phyloP scores from a whole-genome alignment of 1,139 yeast genomes.

The Hemisphaericaspora subhashii region DNA sequence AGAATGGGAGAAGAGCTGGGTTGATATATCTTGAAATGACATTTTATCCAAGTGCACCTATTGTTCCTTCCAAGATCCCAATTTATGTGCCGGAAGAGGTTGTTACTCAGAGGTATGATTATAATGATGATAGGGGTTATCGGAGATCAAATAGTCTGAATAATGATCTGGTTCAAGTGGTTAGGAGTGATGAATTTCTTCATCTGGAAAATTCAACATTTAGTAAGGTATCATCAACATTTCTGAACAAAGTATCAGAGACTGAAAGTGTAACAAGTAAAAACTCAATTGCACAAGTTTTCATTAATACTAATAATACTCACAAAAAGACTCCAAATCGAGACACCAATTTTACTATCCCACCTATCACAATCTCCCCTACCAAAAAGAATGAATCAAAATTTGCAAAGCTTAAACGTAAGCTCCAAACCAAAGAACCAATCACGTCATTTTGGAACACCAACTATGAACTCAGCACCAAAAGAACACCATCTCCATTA shows the following conservation, averaged over 20 bases:
- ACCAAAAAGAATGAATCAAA: conserved; percentile 27
- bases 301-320: too few relatives aligned
- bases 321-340: too few relatives aligned
- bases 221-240: conserved; percentile 14
- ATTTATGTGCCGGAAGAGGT: conserved; percentile 6
- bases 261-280: conserved; percentile 8
- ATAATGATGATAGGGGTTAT: background rate
- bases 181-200: conserved; percentile 33
- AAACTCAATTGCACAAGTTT: conserved; percentile 15
- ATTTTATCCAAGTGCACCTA: conserved; percentile 68
- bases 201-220: conserved; percentile 16
- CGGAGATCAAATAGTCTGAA: background rate
- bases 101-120: conserved; percentile 3
- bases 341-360: too few relatives aligned
- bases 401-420: conserved; percentile 32
- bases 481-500: conserved; percentile 10
- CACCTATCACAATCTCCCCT: too few relatives aligned
- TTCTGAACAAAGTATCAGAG: conserved; percentile 17
- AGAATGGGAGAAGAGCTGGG: conserved; percentile 81
- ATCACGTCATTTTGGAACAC: conserved; percentile 26
- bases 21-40: conserved; percentile 89
- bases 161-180: background rate
- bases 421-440: conserved; percentile 39
- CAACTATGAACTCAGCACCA: background rate
- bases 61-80: conserved; percentile 43